These are phyloP conservation scores for Yamadazyma conglobata DNA, from an alignment of 1,139 yeast species.

Conservation along the genomic window DNA sequence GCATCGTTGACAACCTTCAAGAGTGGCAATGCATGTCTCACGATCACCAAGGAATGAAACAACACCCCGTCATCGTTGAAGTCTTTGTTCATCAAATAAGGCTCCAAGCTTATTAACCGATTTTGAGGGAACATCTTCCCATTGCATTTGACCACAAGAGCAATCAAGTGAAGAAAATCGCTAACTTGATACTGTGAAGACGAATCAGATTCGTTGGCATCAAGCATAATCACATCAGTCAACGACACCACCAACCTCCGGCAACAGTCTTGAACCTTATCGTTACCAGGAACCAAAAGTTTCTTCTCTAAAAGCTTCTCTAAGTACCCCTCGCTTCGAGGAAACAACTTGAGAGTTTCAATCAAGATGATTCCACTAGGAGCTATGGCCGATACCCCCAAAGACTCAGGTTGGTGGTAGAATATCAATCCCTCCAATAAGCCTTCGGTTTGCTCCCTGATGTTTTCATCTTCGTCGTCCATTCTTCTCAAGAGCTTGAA, in stretches of 20 bases:
- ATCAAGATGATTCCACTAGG: not conserved
- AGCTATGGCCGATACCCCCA: no score
- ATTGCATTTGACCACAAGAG: constrained; percentile 50
- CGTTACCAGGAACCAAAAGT: not conserved
- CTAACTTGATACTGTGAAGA: not conserved
- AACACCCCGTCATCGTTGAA: constrained; percentile 34
- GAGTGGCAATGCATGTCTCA: constrained; percentile 46
- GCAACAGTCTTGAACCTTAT: not conserved
- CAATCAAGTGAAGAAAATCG: constrained; percentile 37
- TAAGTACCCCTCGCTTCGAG: not conserved
- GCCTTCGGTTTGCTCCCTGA: constrained; percentile 30
- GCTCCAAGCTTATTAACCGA: constrained; percentile 59
- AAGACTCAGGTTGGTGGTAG: no score
- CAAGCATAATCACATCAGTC: not conserved
- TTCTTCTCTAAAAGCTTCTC: not conserved
- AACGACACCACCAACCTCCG: not conserved
- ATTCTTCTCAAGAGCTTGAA: constrained; percentile 50
- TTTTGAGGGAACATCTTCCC: constrained; percentile 56
- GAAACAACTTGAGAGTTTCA: not conserved
- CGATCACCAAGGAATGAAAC: constrained; percentile 50
- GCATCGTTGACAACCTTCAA: constrained; percentile 45
- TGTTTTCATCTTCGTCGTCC: constrained; percentile 68
- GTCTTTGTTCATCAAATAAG: constrained; percentile 51
- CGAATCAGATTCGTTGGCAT: not conserved
- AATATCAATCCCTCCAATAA: constrained; percentile 11